Percentiles rank a stretch among this genome's conserved stretches.
Evolutionary conservation across 805 yeast species (phyloP).

Genomic region (Teunomyces kruisii): DNA sequence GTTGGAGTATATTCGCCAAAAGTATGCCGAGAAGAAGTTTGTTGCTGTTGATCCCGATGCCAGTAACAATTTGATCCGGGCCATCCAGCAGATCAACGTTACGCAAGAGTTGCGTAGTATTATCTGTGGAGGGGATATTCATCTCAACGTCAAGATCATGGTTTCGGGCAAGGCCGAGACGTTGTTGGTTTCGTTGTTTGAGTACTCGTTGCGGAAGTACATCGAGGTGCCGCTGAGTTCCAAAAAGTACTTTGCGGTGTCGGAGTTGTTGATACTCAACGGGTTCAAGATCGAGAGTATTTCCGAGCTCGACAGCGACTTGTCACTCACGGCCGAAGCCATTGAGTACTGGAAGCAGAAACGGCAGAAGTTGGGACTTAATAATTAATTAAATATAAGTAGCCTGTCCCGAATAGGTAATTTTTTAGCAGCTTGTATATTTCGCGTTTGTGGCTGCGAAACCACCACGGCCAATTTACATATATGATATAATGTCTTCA

Average conservation of each 20-base stretch:
- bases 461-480: no score
- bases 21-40: constrained; percentile 59
- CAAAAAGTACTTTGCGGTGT: constrained; percentile 39
- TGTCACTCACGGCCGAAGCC: constrained; percentile 49
- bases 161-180: constrained; percentile 17
- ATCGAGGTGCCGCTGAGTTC: constrained; percentile 17
- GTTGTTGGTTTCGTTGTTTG: constrained; percentile 30
- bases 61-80: constrained; percentile 46
- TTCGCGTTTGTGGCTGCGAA: constrained; percentile 13
- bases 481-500: not conserved
- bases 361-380: constrained; percentile 7
- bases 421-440: not conserved
- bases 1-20: constrained; percentile 58
- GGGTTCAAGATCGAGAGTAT: constrained; percentile 48
- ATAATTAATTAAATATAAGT: not conserved
- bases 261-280: constrained; percentile 59
- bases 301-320: constrained; percentile 22
- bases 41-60: constrained; percentile 20
- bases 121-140: constrained; percentile 49
- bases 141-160: constrained; percentile 37
- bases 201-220: constrained; percentile 53
- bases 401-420: not conserved
- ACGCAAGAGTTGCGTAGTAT: constrained; percentile 42
- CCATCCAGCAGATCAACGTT: constrained; percentile 52
- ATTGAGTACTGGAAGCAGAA: constrained; percentile 48